Evolutionary conservation across 805 yeast species (phyloP).

Genomic region (Candida silvicultrix): DNA sequence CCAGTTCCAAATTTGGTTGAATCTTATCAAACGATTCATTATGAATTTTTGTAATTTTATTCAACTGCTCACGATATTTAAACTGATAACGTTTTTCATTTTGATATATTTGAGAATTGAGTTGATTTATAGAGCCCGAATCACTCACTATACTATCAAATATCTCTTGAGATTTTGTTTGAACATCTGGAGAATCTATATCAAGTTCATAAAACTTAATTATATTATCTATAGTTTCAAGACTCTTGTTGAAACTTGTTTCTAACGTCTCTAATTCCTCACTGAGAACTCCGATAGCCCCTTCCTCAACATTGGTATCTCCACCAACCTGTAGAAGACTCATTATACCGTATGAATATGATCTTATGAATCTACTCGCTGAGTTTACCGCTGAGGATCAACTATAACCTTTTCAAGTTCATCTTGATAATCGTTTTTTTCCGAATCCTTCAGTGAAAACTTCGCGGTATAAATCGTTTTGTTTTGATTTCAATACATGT

Average conservation of each 20-base stretch:
- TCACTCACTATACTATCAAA: not conserved
- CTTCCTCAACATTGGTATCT: not conserved
- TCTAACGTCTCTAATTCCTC: not conserved
- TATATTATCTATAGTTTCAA: not conserved
- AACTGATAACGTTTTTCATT: conserved; percentile 11
- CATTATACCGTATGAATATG: not conserved
- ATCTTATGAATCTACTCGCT: too few relatives aligned
- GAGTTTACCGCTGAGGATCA: too few relatives aligned
- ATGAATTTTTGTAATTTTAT: conserved; percentile 3
- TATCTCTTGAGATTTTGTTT: not conserved
- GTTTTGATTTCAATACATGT: not conserved
- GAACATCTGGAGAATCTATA: not conserved
- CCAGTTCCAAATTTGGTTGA: conserved; percentile 10
- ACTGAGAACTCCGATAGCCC: not conserved
- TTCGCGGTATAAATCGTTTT: not conserved
- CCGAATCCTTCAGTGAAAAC: too few relatives aligned
- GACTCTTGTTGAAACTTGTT: not conserved
- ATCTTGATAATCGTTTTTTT: too few relatives aligned
- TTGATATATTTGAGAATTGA: conserved; percentile 2
- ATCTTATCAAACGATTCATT: conserved; percentile 8
- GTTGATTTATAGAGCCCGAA: not conserved
- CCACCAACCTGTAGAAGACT: not conserved
- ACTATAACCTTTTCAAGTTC: too few relatives aligned
- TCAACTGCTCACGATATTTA: conserved; percentile 4
- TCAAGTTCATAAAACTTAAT: not conserved